Evolutionary conservation across 352 stramenopile species (phyloP).

Genomic region (Globisporangium canariense): DNA sequence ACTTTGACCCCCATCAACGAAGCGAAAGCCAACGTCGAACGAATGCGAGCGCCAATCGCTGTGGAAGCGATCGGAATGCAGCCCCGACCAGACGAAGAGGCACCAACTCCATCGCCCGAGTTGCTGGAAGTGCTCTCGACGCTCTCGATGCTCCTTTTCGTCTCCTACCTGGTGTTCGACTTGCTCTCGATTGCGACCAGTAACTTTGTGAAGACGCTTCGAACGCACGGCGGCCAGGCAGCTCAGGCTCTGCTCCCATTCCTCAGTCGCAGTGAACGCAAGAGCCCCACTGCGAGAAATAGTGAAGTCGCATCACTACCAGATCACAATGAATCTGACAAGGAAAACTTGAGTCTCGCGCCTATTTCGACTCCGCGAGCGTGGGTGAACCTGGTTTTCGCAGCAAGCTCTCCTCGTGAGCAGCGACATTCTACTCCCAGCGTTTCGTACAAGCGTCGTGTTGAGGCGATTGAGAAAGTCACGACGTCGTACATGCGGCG

Average conservation of each 20-base stretch:
- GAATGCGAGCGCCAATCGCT: background rate
- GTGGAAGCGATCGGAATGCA: background rate
- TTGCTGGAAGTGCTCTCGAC: slow-evolving; percentile 15
- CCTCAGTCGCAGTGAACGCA: slow-evolving; percentile 10
- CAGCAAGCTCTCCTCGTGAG: background rate
- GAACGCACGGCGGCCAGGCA: background rate
- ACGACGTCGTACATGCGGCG: background rate
- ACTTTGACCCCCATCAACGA: background rate
- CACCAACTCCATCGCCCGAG: slow-evolving; percentile 12
- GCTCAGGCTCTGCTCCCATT: background rate
- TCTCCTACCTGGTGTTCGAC: slow-evolving; percentile 26
- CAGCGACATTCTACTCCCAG: background rate
- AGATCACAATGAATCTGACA: background rate
- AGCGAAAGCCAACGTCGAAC: background rate
- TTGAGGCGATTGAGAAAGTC: slow-evolving; percentile 7
- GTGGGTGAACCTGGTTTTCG: background rate
- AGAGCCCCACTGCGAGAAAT: background rate
- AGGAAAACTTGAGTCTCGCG: background rate
- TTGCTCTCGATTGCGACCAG: slow-evolving; percentile 16
- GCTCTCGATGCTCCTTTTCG: slow-evolving; percentile 24
- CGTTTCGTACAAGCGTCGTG: background rate
- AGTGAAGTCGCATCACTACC: background rate
- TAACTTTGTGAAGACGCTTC: slow-evolving; percentile 1
- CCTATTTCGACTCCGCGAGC: background rate
- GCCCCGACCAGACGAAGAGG: background rate